A percentile compares a stretch with the other conserved stretches of the same genome.
Conservation (phyloP, 148 eudicot genomes). For the Rhododendron henanense region DNA sequence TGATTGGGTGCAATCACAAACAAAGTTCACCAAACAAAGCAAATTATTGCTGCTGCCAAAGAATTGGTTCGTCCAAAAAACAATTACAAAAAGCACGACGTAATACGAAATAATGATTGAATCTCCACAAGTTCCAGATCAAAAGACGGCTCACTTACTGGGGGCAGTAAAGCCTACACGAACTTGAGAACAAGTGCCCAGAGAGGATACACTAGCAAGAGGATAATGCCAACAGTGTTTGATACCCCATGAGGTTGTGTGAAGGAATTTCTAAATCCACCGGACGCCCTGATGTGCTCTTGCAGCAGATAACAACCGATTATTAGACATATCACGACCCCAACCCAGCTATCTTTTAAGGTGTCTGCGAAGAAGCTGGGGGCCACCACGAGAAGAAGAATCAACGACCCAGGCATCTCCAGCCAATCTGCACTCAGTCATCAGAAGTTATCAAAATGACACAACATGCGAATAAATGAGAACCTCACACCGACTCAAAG, state of each 20-base stretch:
- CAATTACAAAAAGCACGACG: neutral
- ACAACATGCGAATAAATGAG: neutral
- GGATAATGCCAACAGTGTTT: slow-evolving; percentile 74
- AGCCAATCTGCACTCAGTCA: slow-evolving; percentile 50
- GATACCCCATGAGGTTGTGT: slow-evolving; percentile 74
- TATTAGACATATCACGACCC: slow-evolving; percentile 42
- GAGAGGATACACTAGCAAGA: slow-evolving; percentile 65
- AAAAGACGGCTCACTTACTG: neutral
- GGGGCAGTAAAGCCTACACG: slow-evolving; percentile 13
- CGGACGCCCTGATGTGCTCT: slow-evolving; percentile 80
- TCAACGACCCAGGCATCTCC: slow-evolving; percentile 73
- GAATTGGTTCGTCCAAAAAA: neutral
- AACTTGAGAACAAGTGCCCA: slow-evolving; percentile 56
- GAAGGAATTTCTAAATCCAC: slow-evolving; percentile 76
- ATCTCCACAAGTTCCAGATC: neutral
- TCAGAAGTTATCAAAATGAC: neutral
- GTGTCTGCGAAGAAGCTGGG: slow-evolving; percentile 55
- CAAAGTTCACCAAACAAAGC: neutral
- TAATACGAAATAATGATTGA: neutral
- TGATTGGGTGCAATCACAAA: neutral
- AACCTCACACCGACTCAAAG: neutral
- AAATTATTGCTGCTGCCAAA: neutral
- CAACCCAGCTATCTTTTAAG: slow-evolving; percentile 55
- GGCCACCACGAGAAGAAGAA: slow-evolving; percentile 71
- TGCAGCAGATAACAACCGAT: slow-evolving; percentile 86